phyloP scores from a whole-genome alignment of 495 filamentous ascomycete genomes.

The Hypoxylon fuscum region DNA sequence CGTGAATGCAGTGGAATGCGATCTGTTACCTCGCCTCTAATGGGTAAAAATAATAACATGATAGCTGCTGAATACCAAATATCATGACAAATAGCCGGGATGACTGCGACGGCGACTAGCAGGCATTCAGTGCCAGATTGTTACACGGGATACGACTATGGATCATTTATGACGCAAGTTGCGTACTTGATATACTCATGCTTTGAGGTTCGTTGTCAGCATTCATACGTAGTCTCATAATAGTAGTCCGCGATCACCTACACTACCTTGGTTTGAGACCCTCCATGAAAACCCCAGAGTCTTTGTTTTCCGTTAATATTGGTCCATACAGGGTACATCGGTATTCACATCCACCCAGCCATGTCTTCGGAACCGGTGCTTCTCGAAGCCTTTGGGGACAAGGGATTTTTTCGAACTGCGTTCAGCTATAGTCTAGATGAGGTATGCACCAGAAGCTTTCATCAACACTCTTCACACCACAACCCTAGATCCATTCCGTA shows the following conservation, averaged over 20 bases:
- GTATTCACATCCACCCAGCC: neutral
- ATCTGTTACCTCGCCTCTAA: neutral
- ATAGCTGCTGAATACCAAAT: neutral
- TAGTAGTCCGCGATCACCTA: neutral
- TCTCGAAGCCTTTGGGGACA: slow-evolving; percentile 5
- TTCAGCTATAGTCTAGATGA: neutral
- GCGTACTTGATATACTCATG: neutral
- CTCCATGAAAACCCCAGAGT: neutral
- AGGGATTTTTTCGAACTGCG: neutral
- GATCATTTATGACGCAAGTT: neutral
- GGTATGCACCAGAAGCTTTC: neutral
- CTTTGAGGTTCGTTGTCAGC: neutral
- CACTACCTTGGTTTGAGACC: neutral
- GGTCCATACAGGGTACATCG: neutral
- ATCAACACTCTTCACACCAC: neutral
- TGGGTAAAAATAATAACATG: neutral
- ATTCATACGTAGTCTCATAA: slow-evolving; percentile 1
- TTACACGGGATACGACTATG: neutral
- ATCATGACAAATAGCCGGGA: neutral
- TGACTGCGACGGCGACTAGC: neutral
- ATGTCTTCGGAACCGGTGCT: neutral
- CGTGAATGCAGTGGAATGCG: neutral
- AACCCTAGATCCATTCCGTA: neutral
- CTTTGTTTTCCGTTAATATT: neutral
- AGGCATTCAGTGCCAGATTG: neutral